Percentiles rank a stretch among this genome's conserved stretches.
Conservation (phyloP, 169 alveolate species). For the Plasmodium malariae region DNA sequence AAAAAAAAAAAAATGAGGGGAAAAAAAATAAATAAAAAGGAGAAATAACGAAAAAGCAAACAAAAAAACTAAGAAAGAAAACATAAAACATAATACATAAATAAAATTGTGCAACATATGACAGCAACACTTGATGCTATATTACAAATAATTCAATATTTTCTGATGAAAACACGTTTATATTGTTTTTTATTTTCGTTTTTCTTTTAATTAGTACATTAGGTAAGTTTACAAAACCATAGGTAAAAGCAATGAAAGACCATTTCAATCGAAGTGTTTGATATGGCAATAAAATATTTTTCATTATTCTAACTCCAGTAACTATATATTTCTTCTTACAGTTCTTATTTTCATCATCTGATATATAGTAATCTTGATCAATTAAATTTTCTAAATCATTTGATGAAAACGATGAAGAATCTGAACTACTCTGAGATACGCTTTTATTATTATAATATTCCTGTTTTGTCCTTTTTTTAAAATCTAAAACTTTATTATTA, state of each 20-base stretch:
- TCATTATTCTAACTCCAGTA: conserved; percentile 54
- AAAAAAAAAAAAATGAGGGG: no score
- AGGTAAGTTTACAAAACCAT: conserved; percentile 50
- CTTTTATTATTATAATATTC: conserved; percentile 4
- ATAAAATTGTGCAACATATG: no score
- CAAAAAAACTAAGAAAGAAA: no score
- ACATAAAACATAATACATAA: no score
- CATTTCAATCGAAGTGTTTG: conserved; percentile 51
- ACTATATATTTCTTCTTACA: conserved; percentile 29
- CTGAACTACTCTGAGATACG: conserved; percentile 14
- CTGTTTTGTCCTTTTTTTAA: background rate
- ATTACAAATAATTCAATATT: conserved; percentile 51
- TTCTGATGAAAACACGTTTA: conserved; percentile 54
- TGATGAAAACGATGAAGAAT: conserved; percentile 9
- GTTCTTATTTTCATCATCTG: conserved; percentile 9
- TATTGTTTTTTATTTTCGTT: conserved; percentile 57
- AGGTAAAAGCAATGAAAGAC: conserved; percentile 48
- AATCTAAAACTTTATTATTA: background rate
- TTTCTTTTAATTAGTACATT: conserved; percentile 53
- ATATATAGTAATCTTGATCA: conserved; percentile 23
- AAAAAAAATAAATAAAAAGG: no score
- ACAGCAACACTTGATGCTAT: no score
- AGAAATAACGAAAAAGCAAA: no score
- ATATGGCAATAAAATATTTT: conserved; percentile 62
- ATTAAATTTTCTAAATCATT: conserved; percentile 40